These are phyloP conservation scores for Pholiota microspora DNA, from an alignment of 768 basidiomycete species.

Conservation along the genomic window DNA sequence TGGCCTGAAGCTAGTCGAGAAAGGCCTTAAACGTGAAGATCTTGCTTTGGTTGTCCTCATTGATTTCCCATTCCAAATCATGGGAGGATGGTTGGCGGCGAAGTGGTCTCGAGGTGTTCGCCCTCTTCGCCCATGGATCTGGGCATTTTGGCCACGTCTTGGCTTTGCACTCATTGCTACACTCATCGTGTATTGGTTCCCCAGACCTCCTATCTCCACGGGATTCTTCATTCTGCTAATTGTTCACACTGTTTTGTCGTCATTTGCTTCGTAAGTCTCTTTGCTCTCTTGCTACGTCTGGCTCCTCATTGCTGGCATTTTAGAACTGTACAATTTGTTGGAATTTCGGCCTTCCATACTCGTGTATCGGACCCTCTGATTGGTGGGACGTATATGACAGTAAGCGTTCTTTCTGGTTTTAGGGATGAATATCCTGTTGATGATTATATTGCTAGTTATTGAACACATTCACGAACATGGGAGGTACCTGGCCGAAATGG, in stretches of 20 bases:
- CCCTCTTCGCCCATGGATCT: slow-evolving; percentile 84
- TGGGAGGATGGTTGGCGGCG: slow-evolving; percentile 92
- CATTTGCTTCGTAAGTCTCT: slow-evolving; percentile 76
- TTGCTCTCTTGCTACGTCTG: neutral
- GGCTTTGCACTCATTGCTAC: slow-evolving; percentile 70
- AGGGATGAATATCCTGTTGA: too few species aligned
- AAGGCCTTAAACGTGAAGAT: slow-evolving; percentile 93
- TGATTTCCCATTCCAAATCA: slow-evolving; percentile 96
- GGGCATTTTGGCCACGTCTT: slow-evolving; percentile 88
- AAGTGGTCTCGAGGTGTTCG: slow-evolving; percentile 83
- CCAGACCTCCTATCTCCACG: slow-evolving; percentile 65
- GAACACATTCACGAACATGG: slow-evolving; percentile 95
- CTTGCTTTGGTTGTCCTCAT: slow-evolving; percentile 93
- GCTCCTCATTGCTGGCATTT: neutral
- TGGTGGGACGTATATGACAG: slow-evolving; percentile 99
- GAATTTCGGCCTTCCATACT: slow-evolving; percentile 98
- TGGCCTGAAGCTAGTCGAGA: slow-evolving; percentile 92
- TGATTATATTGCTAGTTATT: slow-evolving; percentile 65
- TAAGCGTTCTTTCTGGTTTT: too few species aligned
- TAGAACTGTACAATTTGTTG: slow-evolving; percentile 98
- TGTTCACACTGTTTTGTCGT: slow-evolving; percentile 75
- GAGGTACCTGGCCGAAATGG: slow-evolving; percentile 97
- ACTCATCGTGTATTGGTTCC: slow-evolving; percentile 82
- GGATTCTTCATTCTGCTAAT: slow-evolving; percentile 83
- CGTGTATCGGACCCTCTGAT: slow-evolving; percentile 94